These are phyloP conservation scores for Amaranthus tricolor DNA, from an alignment of 179 eudicot genomes.

Conservation along the genomic window DNA sequence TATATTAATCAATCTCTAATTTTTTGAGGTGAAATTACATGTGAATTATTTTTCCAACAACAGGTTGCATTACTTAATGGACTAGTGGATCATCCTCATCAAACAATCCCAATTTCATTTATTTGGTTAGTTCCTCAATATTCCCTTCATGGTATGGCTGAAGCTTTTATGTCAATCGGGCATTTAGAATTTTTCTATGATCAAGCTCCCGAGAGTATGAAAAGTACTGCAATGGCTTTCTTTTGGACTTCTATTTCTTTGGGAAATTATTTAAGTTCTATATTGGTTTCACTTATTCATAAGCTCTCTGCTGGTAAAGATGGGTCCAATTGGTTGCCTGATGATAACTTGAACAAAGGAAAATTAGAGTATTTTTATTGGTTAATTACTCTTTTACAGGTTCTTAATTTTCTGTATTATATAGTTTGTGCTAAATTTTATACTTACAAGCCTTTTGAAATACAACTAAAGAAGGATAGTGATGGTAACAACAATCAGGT, in stretches of 20 bases:
- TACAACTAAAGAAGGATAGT: slow-evolving; percentile 13
- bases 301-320: slow-evolving; percentile 31
- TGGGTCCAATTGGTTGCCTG: slow-evolving; percentile 55
- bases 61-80: slow-evolving; percentile 30
- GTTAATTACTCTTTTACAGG: slow-evolving; percentile 39
- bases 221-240: slow-evolving; percentile 49
- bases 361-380: slow-evolving; percentile 44
- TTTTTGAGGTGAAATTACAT: no score
- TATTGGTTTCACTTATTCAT: slow-evolving; percentile 46
- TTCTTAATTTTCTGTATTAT: slow-evolving; percentile 40
- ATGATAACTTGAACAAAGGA: slow-evolving; percentile 49
- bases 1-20: no score
- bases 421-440: slow-evolving; percentile 47
- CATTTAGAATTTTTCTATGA: slow-evolving; percentile 61
- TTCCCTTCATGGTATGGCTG: slow-evolving; percentile 51
- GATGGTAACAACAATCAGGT: slow-evolving; percentile 15
- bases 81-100: slow-evolving; percentile 26
- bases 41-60: background rate
- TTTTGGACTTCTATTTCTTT: slow-evolving; percentile 47
- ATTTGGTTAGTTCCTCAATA: slow-evolving; percentile 59
- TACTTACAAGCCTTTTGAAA: slow-evolving; percentile 45
- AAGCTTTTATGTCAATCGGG: slow-evolving; percentile 53
- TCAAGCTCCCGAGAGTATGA: slow-evolving; percentile 64
- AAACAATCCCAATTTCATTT: slow-evolving; percentile 39
- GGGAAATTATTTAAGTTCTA: slow-evolving; percentile 47